phyloP scores from a whole-genome alignment of 768 basidiomycete genomes.

The Cyclocybe cylindracea region DNA sequence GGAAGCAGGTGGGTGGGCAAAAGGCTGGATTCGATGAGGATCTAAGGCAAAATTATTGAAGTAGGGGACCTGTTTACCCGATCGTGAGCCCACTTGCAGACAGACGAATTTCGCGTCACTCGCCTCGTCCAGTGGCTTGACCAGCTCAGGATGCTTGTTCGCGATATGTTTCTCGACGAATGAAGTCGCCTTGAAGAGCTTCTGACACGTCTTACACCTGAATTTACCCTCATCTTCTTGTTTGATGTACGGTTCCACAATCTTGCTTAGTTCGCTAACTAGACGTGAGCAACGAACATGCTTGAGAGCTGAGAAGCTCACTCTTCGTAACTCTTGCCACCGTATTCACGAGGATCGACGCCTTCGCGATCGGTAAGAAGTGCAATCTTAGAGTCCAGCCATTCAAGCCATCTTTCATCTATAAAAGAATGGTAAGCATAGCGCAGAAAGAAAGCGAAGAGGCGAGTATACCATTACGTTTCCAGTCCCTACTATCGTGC shows the following conservation, averaged over 20 bases:
- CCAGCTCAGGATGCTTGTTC: conserved; percentile 89
- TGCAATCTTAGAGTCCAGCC: conserved; percentile 84
- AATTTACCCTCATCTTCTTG: conserved; percentile 98
- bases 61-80: conserved; percentile 63
- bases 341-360: conserved; percentile 86
- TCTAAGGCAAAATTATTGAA: conserved; percentile 98
- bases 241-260: conserved; percentile 80
- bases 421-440: conserved; percentile 11
- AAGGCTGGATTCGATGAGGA: conserved; percentile 88
- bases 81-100: conserved; percentile 7
- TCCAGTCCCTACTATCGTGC: conserved; percentile 42
- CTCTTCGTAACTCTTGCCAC: conserved; percentile 90
- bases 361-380: conserved; percentile 76
- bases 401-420: conserved; percentile 91
- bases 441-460: conserved; percentile 6
- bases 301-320: conserved; percentile 32
- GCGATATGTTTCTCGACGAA: conserved; percentile 98
- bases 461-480: conserved; percentile 61
- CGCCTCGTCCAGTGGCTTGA: conserved; percentile 86
- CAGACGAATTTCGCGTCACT: conserved; percentile 10
- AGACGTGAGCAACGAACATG: conserved; percentile 3
- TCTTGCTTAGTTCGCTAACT: conserved; percentile 75
- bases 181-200: conserved; percentile 95
- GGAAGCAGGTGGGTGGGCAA: conserved; percentile 72
- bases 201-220: conserved; percentile 94